Evolutionary conservation across 306 rosid species (phyloP), one percentile per base, ranked within the genome.

Genomic region (Casuarina equisetifolia): DNA sequence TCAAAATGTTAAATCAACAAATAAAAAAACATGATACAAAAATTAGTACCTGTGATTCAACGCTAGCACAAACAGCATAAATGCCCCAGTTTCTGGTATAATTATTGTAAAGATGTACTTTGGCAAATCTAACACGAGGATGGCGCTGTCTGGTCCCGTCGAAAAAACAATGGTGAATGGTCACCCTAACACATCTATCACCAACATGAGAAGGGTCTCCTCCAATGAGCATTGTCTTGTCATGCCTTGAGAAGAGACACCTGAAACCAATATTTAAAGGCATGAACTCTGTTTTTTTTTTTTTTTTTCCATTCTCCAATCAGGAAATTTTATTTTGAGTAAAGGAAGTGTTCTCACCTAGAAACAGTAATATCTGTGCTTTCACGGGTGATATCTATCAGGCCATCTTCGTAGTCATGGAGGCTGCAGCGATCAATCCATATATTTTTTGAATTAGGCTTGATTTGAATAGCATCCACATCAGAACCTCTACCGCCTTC

Each of bases 41-140:
- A 43, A 81, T 70, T 40, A 76, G 69, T 78, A 96, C 99, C 94
- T 92, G 90, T 4, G 98, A 86, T 85, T 96, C 99, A 55, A 96
- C 98, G 74, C 99, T 86, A 52, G 98, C 96, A 86, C 99, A 92
- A 78, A 96, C 97, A 79, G 97, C 99, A 89, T 96, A 96, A 74
- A 96, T 96, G 76, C 99, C 99, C 99, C 99, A 96, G 85, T 91
- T 86, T 88, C 89, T 82, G 82, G 89, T 92, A 86, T 91, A 96
- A 50, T 92, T 96, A 61, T 96, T 91, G 90, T 91, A 96, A 12
- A 95, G 76, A 74, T 96, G 99, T 13, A 96, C 98, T 89, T 90
- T 89, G 0, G 84, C 98, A 55, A 66, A 96, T 84, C 98, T 86
- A 78, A 92, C 98, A 42, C 99, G 91, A 45, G 99, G 99, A 80